Conservation (phyloP, 225 moss, liverwort and hornwort genomes). For the Straminergon stramineum region DNA sequence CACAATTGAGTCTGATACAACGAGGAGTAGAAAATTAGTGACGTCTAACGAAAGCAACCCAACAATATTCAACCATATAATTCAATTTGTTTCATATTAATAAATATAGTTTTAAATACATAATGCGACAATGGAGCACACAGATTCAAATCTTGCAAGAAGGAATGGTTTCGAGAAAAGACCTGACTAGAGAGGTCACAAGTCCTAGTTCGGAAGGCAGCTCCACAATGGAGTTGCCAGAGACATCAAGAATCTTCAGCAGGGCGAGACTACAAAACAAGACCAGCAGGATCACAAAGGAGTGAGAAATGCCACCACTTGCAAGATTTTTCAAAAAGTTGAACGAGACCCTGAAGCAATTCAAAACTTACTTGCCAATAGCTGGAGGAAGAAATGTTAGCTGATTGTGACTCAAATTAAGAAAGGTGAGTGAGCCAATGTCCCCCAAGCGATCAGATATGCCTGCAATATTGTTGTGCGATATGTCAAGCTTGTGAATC, state of each 20-base stretch:
- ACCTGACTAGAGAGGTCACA: constrained; percentile 60
- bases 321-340: neutral
- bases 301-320: constrained; percentile 3
- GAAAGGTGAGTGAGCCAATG: constrained; percentile 65
- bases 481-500: constrained; percentile 76
- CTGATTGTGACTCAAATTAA: constrained; percentile 84
- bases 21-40: neutral
- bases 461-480: constrained; percentile 73
- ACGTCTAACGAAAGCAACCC: neutral
- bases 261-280: constrained; percentile 41
- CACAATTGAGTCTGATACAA: constrained; percentile 59
- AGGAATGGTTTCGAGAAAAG: constrained; percentile 7
- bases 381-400: constrained; percentile 67
- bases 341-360: neutral
- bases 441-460: constrained; percentile 68
- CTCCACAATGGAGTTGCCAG: constrained; percentile 67
- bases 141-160: neutral
- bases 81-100: neutral
- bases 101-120: neutral
- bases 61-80: neutral
- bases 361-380: constrained; percentile 61
- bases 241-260: constrained; percentile 76
- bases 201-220: constrained; percentile 66
- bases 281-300: neutral
- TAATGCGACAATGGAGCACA: neutral